These are phyloP conservation scores for Blastobotrys persicus DNA, from an alignment of 1,139 yeast genomes.

Conservation along the genomic window DNA sequence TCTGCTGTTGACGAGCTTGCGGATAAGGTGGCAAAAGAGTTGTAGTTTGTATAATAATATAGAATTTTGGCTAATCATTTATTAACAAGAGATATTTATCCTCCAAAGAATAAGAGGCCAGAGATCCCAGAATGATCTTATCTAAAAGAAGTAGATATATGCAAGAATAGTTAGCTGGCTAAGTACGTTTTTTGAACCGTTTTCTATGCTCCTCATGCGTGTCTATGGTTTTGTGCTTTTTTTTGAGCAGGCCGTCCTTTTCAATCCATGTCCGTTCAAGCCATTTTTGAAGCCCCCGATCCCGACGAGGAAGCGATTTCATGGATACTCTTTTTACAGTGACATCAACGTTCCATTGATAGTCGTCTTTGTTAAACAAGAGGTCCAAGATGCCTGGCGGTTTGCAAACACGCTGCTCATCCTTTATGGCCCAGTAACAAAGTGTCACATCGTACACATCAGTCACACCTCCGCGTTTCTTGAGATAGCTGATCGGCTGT, in stretches of 20 bases:
- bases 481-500: slow-evolving; percentile 31
- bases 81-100: not conserved
- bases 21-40: slow-evolving; percentile 49
- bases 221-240: slow-evolving; percentile 1
- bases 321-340: slow-evolving; percentile 50
- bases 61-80: not conserved
- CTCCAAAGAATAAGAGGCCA: not conserved
- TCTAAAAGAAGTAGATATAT: not conserved
- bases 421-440: slow-evolving; percentile 36
- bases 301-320: slow-evolving; percentile 49
- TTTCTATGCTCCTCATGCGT: not conserved
- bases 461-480: slow-evolving; percentile 25
- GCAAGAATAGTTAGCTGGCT: not conserved
- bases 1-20: slow-evolving; percentile 59
- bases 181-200: not conserved
- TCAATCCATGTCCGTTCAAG: slow-evolving; percentile 30
- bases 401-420: not conserved
- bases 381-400: slow-evolving; percentile 3
- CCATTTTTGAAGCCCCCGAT: slow-evolving; percentile 28
- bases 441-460: slow-evolving; percentile 53
- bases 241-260: slow-evolving; percentile 23
- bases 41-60: slow-evolving; percentile 12
- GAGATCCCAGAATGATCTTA: not conserved
- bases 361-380: not conserved
- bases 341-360: slow-evolving; percentile 42